Evolutionary conservation across 305 asterid genomes (phyloP), one percentile per base, ranked within the genome.

Genomic region (Solanum hybrid): DNA sequence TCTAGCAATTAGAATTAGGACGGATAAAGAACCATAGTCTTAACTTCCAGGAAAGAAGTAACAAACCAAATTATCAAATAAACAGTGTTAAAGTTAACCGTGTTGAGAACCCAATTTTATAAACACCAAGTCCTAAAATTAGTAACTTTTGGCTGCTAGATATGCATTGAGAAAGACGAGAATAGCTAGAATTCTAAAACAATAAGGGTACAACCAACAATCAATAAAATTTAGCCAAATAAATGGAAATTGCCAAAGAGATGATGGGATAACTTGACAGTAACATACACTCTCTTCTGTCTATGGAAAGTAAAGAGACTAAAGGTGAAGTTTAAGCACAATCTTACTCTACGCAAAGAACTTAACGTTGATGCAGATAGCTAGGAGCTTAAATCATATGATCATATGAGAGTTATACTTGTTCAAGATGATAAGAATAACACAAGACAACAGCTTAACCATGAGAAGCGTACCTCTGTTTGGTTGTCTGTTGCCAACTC

Each of bases 401-500:
- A 46, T 83, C 61, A 13, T 42, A 42, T 28, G 73, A 42, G 16
- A 82, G 35, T 26, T 28, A 28, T 82, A 82, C 34, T 40, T 82
- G 64, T 82, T 69, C 36, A 26, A 28, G 34, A 83, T 42, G 5
- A 83, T 9, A 42, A 42, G 5, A 82, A 40, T 42, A 57, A 51
- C 42, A 51, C 11, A 51, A 31, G 29, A 83, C 78, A 73, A 82
- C 89, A 37, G 24, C 51, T 9, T 31, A 84, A 46, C 20, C 69
- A 57, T 18, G 31, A 77, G 86, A 75, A 90, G 83, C 67, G 40
- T 89, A 91, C 92, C 92, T 80, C 91, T 71, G 42, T 71, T 87
- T 42, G 73, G 85, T 75, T 91, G 92, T 89, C 91, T 86, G 29
- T 86, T 89, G 29, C 80, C 42, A 89, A 57, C 86, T 69, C 91